Evolutionary conservation across 2,329 filamentous ascomycete species (phyloP).

Genomic region (Aureobasidium sp.): DNA sequence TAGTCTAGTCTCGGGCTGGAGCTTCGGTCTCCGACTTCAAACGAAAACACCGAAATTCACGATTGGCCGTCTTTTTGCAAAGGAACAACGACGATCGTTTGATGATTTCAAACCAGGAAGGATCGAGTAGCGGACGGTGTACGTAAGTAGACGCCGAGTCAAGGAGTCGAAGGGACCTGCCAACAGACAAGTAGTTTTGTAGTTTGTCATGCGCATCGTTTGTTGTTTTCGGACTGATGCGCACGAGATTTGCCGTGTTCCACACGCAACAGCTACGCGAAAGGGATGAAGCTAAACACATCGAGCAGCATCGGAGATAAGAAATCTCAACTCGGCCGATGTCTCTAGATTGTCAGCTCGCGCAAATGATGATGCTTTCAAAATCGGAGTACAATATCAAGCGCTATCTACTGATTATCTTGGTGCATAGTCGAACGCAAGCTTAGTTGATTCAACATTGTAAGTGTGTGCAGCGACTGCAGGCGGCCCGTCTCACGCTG

Average conservation of each 20-base stretch:
- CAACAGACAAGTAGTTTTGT: neutral
- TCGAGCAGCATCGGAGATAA: constrained; percentile 1
- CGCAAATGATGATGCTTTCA: neutral
- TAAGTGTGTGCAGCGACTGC: neutral
- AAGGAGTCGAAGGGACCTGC: neutral
- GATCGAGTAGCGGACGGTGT: neutral
- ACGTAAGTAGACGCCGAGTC: neutral
- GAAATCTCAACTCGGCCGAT: neutral
- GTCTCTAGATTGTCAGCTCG: neutral
- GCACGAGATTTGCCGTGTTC: constrained; percentile 13
- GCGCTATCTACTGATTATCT: too few species aligned
- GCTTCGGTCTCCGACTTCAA: neutral
- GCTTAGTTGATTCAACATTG: neutral
- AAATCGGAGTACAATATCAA: too few species aligned
- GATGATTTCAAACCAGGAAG: constrained; percentile 5
- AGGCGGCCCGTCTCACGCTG: neutral
- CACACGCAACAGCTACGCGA: constrained; percentile 15
- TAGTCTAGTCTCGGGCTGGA: neutral
- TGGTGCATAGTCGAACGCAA: too few species aligned
- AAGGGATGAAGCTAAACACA: neutral
- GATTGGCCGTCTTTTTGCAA: neutral
- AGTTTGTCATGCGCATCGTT: neutral
- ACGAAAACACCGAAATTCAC: neutral
- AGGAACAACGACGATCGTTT: neutral
- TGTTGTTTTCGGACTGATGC: neutral